Percentiles rank a stretch among this genome's conserved stretches.
Conservation (phyloP, 306 rosid genomes). For the Dicorynia guianensis region DNA sequence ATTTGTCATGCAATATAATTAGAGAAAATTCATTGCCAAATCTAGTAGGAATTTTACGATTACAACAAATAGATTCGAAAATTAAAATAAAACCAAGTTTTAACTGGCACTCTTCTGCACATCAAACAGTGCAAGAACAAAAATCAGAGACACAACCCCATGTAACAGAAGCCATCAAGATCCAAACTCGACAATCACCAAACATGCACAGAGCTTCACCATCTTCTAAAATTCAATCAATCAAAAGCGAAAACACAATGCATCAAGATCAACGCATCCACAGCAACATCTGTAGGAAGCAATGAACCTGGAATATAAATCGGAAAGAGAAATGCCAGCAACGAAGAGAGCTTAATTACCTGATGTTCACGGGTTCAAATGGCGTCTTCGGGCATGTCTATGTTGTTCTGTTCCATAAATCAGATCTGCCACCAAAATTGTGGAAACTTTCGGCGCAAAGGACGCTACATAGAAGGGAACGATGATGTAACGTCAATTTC, state of each 20-base stretch:
- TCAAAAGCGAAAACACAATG: background rate
- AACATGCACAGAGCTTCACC: slow-evolving; percentile 12
- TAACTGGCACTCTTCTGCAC: slow-evolving; percentile 1
- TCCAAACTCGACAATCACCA: slow-evolving; percentile 38
- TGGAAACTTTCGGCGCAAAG: slow-evolving; percentile 37
- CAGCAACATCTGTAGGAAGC: slow-evolving; percentile 5
- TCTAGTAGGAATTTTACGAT: slow-evolving; percentile 1
- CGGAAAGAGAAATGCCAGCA: background rate
- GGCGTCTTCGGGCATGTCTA: background rate
- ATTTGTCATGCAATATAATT: slow-evolving; percentile 23
- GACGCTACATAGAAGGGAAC: slow-evolving; percentile 35
- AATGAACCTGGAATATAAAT: background rate
- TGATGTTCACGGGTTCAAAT: background rate
- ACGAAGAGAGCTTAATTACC: slow-evolving; percentile 27
- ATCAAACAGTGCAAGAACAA: background rate
- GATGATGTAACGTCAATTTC: slow-evolving; percentile 45
- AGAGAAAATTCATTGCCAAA: slow-evolving; percentile 23
- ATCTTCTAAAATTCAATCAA: slow-evolving; percentile 16
- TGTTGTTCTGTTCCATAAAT: slow-evolving; percentile 18
- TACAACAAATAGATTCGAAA: slow-evolving; percentile 5
- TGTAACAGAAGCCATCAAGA: slow-evolving; percentile 34
- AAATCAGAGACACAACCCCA: slow-evolving; percentile 21
- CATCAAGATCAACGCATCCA: background rate
- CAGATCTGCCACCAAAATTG: slow-evolving; percentile 51
- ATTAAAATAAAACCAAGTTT: slow-evolving; percentile 15